phyloP scores from a whole-genome alignment of 2,329 filamentous ascomycete species.

The Orbilia blumenaviensis region DNA sequence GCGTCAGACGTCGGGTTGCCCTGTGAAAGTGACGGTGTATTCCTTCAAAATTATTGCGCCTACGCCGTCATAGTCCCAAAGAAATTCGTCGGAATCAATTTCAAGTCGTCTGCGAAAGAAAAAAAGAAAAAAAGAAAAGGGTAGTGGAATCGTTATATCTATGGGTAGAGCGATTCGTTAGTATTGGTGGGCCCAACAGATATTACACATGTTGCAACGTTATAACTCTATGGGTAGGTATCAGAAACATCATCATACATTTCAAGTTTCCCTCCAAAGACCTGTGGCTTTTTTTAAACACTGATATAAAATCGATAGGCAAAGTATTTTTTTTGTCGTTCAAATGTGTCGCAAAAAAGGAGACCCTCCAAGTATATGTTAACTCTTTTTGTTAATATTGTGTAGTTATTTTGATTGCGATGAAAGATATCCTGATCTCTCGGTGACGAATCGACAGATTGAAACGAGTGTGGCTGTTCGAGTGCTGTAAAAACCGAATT shows the following conservation, averaged over 20 bases:
- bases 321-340: constrained; percentile 31
- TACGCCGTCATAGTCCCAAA: constrained; percentile 52
- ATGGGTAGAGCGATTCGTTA: constrained; percentile 4
- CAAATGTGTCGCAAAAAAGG: constrained; percentile 9
- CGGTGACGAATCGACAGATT: constrained; percentile 44
- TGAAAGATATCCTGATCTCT: constrained; percentile 53
- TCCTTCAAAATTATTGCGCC: constrained; percentile 15
- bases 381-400: not conserved
- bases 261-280: constrained; percentile 26
- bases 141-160: constrained; percentile 40
- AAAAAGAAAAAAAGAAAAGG: constrained; percentile 31
- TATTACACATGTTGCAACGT: not conserved
- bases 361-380: not conserved
- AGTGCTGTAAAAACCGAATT: constrained; percentile 2
- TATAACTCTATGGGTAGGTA: constrained; percentile 2
- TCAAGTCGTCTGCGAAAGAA: constrained; percentile 26
- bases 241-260: constrained; percentile 21
- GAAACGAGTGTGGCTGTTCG: constrained; percentile 23
- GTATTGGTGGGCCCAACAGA: not conserved
- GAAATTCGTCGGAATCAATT: constrained; percentile 40
- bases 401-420: constrained; percentile 10
- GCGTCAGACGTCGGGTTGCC: not conserved
- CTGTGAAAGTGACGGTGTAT: constrained; percentile 17
- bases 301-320: constrained; percentile 23
- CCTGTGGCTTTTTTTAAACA: constrained; percentile 20